A percentile compares a stretch with the other conserved stretches of the same genome.
Conservation (phyloP, 768 basidiomycete genomes). For the Russula vinacea region DNA sequence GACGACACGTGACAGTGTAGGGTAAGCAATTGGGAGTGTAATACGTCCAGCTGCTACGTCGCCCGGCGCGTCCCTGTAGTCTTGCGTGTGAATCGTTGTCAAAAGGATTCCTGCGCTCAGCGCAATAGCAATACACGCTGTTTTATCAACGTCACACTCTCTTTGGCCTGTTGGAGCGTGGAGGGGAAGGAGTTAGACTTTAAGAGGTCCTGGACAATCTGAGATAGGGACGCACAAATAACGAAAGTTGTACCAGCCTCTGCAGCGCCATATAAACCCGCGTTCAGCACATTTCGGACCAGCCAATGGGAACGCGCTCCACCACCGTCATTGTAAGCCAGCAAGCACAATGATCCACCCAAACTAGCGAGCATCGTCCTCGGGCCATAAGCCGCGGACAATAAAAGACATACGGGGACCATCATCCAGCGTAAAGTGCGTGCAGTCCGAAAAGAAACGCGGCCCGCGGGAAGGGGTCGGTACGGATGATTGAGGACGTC, state of each 20-base stretch:
- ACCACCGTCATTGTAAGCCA: conserved; percentile 34
- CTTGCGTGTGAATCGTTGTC: conserved; percentile 50
- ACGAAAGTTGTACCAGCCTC: conserved; percentile 40
- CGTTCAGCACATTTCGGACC: conserved; percentile 39
- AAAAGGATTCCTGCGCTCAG: conserved; percentile 41
- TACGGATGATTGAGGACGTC: conserved; percentile 37
- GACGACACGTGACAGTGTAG: conserved; percentile 36
- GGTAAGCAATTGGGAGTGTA: conserved; percentile 47
- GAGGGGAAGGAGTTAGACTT: neutral
- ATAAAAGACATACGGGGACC: conserved; percentile 31
- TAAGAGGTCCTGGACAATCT: neutral
- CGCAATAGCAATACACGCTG: conserved; percentile 36
- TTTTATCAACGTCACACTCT: conserved; percentile 32
- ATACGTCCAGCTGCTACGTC: conserved; percentile 40
- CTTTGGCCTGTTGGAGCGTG: neutral
- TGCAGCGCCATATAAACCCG: conserved; percentile 39
- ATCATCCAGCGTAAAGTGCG: conserved; percentile 35
- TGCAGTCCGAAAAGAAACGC: conserved; percentile 32
- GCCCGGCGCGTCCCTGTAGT: conserved; percentile 46
- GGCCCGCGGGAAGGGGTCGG: conserved; percentile 37
- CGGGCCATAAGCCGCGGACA: conserved; percentile 31
- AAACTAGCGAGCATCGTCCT: conserved; percentile 26
- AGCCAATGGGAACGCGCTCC: conserved; percentile 35
- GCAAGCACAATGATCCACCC: conserved; percentile 25
- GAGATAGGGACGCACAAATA: conserved; percentile 34